Percentiles rank a stretch among this genome's conserved stretches.
Conservation (phyloP, 805 yeast species). For the Clavispora asparagi region DNA sequence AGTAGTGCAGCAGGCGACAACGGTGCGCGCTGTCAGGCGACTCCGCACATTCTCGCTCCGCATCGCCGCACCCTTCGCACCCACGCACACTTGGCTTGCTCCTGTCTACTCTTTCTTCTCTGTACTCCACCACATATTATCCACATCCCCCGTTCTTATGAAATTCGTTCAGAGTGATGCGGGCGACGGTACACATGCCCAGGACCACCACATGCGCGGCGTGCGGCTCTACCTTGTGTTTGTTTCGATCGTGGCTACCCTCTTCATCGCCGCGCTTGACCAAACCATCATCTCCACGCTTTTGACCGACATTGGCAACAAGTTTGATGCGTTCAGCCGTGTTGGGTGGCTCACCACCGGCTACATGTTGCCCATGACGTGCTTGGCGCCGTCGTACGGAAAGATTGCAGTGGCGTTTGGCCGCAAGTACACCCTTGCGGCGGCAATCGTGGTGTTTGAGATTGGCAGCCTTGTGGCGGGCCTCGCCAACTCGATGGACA, state of each 20-base stretch:
- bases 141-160: background rate
- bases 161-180: slow-evolving; percentile 28
- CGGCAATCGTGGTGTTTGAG: slow-evolving; percentile 50
- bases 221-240: slow-evolving; percentile 20
- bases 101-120: background rate
- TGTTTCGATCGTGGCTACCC: slow-evolving; percentile 22
- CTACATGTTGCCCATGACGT: slow-evolving; percentile 49
- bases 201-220: slow-evolving; percentile 32
- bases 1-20: no score
- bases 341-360: slow-evolving; percentile 59
- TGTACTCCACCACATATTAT: background rate
- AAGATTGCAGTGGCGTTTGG: slow-evolving; percentile 53
- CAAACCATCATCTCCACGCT: slow-evolving; percentile 55
- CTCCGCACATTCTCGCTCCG: no score
- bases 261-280: slow-evolving; percentile 47
- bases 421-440: slow-evolving; percentile 44
- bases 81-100: no score
- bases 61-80: no score
- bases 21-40: no score
- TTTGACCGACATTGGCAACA: slow-evolving; percentile 43
- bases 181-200: slow-evolving; percentile 36
- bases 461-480: slow-evolving; percentile 61
- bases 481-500: slow-evolving; percentile 47
- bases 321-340: slow-evolving; percentile 46
- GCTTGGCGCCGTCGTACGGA: slow-evolving; percentile 54